Percentiles rank a stretch among this genome's conserved stretches.
Conservation (phyloP, 2,329 filamentous ascomycete genomes). For the Fusarium burgessii region DNA sequence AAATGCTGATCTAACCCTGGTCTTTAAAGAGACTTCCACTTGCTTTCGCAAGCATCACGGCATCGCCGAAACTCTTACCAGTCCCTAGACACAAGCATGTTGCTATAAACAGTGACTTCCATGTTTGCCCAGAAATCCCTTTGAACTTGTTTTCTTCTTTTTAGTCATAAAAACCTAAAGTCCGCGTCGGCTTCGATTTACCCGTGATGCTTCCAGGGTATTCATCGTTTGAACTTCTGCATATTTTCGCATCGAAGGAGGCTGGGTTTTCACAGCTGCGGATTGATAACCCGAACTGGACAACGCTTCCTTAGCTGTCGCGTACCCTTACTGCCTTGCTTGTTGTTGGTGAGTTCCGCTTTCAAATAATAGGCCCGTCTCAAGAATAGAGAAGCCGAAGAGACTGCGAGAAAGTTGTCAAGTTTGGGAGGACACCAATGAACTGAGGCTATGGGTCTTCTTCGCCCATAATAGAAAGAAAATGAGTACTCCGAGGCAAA, state of each 20-base stretch:
- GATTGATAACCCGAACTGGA: neutral
- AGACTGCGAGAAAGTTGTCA: neutral
- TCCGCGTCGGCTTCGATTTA: neutral
- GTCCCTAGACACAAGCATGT: neutral
- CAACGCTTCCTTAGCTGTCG: neutral
- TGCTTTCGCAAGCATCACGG: neutral
- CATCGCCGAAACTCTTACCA: slow-evolving; percentile 1
- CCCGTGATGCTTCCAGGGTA: neutral
- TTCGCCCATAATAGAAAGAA: neutral
- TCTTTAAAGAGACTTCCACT: neutral
- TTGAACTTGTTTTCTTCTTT: neutral
- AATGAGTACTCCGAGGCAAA: neutral
- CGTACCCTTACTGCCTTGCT: neutral
- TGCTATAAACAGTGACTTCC: neutral
- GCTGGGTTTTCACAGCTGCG: neutral
- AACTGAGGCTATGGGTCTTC: too few relatives aligned
- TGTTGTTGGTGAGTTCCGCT: neutral
- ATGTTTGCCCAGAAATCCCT: neutral
- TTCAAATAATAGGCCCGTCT: neutral
- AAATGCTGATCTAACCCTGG: neutral
- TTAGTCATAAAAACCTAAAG: neutral
- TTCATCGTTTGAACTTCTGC: neutral
- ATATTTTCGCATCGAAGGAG: neutral
- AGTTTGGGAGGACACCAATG: neutral
- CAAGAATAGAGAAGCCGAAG: too few relatives aligned